phyloP scores from a whole-genome alignment of 352 stramenopile species.

The Halophytophthora batemanensis region DNA sequence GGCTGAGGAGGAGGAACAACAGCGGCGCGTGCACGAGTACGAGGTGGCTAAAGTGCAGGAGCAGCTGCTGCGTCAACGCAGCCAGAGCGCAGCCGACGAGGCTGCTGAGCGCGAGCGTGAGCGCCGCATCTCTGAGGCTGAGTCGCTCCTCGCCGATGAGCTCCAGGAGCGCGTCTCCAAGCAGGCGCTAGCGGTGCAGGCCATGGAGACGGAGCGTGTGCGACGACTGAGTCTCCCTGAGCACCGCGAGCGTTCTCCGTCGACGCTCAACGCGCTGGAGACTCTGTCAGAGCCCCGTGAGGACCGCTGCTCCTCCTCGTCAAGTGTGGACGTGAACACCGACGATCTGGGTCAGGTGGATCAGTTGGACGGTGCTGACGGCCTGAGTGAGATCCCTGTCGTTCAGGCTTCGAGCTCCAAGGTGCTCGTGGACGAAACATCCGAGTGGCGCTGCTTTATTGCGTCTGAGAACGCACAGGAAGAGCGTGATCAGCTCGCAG shows the following conservation, averaged over 20 bases:
- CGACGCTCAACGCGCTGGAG: neutral
- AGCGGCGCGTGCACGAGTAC: constrained; percentile 60
- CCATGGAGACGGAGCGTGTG: constrained; percentile 56
- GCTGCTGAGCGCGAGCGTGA: constrained; percentile 46
- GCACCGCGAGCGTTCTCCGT: constrained; percentile 33
- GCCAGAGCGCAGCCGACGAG: constrained; percentile 31
- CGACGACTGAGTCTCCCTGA: constrained; percentile 51
- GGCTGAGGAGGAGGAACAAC: constrained; percentile 57
- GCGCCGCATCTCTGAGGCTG: constrained; percentile 41
- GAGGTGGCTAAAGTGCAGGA: constrained; percentile 63
- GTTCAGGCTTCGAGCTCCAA: constrained; percentile 50
- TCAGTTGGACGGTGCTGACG: constrained; percentile 1
- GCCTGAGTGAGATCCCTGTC: constrained; percentile 64
- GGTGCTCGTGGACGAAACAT: constrained; percentile 57
- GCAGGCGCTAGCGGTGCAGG: constrained; percentile 34
- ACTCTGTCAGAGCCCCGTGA: neutral
- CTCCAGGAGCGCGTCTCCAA: constrained; percentile 27
- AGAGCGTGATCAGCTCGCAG: constrained; percentile 60
- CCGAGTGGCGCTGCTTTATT: constrained; percentile 63
- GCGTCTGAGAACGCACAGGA: constrained; percentile 55
- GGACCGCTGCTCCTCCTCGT: neutral
- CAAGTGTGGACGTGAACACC: constrained; percentile 3
- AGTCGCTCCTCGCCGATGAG: constrained; percentile 16
- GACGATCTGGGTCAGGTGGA: neutral
- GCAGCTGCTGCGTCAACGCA: constrained; percentile 51